phyloP scores from a whole-genome alignment of 305 asterid genomes.

The Fraxinus paxiana region DNA sequence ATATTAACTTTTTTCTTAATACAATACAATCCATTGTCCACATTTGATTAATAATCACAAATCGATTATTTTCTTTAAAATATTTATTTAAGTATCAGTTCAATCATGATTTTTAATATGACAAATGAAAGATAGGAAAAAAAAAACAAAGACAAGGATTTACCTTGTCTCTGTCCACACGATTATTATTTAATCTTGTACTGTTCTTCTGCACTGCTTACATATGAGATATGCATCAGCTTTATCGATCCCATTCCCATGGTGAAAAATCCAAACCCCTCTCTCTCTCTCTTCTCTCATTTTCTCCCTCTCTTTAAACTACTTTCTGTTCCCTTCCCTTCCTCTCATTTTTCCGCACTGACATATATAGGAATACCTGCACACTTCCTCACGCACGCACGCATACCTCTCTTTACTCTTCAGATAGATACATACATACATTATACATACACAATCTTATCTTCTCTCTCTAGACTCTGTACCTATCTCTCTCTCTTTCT shows the following conservation, averaged over 20 bases:
- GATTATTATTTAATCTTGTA: conserved; percentile 52
- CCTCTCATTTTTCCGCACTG: conserved; percentile 65
- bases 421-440: background rate
- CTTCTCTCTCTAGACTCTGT: conserved; percentile 27
- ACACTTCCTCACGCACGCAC: conserved; percentile 89
- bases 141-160: conserved; percentile 27
- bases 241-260: conserved; percentile 55
- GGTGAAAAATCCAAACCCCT: conserved; percentile 28
- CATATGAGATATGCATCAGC: conserved; percentile 68
- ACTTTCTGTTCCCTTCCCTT: conserved; percentile 58
- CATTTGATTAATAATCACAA: no score
- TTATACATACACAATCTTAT: background rate
- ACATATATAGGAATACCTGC: conserved; percentile 64
- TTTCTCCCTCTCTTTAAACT: conserved; percentile 31
- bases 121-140: background rate
- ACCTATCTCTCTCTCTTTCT: background rate
- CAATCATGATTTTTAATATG: background rate
- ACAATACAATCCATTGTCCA: no score
- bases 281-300: conserved; percentile 16
- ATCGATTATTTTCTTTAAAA: no score
- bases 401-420: conserved; percentile 37
- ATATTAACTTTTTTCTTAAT: no score
- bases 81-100: background rate
- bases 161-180: conserved; percentile 55
- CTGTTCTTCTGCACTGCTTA: conserved; percentile 37